Conservation (phyloP, 306 rosid species). For the Heteromeles arbutifolia region DNA sequence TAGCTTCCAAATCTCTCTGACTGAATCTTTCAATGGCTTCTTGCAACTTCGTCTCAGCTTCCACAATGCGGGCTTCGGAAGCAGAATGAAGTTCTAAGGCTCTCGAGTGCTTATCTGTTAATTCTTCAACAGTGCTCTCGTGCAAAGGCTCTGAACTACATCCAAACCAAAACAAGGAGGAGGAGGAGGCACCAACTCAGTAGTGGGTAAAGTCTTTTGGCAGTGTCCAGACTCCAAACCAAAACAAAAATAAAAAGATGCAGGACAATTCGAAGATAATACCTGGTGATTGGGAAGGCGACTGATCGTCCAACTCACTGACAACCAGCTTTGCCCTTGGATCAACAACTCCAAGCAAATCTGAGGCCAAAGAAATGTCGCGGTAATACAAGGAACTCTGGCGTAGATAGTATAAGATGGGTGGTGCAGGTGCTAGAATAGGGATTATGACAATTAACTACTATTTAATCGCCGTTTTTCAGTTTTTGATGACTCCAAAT, state of each 20-base stretch:
- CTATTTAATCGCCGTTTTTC: too few relatives aligned
- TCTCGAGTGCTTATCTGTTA: constrained; percentile 64
- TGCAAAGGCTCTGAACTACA: constrained; percentile 25
- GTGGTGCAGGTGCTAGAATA: too few relatives aligned
- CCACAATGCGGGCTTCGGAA: constrained; percentile 60
- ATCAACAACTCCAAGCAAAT: constrained; percentile 83
- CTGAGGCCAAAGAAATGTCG: constrained; percentile 23
- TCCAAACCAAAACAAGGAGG: not conserved
- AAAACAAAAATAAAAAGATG: too few relatives aligned
- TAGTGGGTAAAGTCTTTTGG: not conserved
- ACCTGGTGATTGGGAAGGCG: constrained; percentile 67
- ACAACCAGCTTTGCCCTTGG: constrained; percentile 89
- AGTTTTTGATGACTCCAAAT: not conserved
- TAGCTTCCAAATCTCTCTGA: constrained; percentile 71
- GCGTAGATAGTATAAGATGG: too few relatives aligned
- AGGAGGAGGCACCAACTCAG: not conserved
- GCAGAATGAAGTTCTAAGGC: constrained; percentile 50
- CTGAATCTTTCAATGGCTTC: constrained; percentile 47
- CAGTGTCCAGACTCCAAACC: not conserved
- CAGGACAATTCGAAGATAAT: not conserved
- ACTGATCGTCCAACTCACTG: constrained; percentile 64
- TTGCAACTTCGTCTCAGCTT: constrained; percentile 55
- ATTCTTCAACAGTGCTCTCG: constrained; percentile 52
- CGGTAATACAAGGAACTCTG: too few relatives aligned
- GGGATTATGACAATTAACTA: not conserved